Percentiles rank a stretch among this genome's conserved stretches.
phyloP scores from a whole-genome alignment of 225 moss, liverwort and hornwort genomes.

The Pseudisothecium myosuroides region DNA sequence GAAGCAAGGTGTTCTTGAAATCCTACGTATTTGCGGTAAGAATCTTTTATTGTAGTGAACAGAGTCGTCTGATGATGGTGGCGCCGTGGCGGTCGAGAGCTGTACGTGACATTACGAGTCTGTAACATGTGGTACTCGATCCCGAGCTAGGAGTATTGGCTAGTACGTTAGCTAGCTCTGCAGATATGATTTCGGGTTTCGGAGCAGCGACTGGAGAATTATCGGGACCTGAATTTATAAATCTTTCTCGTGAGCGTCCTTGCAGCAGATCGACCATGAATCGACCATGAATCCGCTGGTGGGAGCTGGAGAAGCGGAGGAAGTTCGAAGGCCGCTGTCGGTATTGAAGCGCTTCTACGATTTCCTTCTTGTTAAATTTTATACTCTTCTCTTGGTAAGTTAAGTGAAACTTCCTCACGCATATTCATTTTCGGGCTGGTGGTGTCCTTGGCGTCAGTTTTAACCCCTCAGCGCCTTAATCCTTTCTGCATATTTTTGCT shows the following conservation, averaged over 20 bases:
- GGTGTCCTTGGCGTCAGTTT: background rate
- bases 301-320: background rate
- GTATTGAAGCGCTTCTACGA: background rate
- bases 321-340: background rate
- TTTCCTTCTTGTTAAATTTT: background rate
- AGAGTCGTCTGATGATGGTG: background rate
- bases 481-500: no score
- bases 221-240: no score
- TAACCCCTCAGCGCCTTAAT: background rate
- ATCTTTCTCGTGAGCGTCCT: no score
- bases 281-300: background rate
- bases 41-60: background rate
- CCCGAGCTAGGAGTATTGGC: background rate
- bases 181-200: background rate
- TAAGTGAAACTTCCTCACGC: background rate
- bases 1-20: background rate
- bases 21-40: no score
- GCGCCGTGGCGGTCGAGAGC: background rate
- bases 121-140: background rate
- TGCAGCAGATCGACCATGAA: background rate
- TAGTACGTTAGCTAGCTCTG: background rate
- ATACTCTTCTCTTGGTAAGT: background rate
- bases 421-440: background rate
- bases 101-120: background rate
- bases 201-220: background rate